Percentiles rank a stretch among this genome's conserved stretches.
phyloP scores from a whole-genome alignment of 805 yeast species.

The Spathaspora hagerdaliae region DNA sequence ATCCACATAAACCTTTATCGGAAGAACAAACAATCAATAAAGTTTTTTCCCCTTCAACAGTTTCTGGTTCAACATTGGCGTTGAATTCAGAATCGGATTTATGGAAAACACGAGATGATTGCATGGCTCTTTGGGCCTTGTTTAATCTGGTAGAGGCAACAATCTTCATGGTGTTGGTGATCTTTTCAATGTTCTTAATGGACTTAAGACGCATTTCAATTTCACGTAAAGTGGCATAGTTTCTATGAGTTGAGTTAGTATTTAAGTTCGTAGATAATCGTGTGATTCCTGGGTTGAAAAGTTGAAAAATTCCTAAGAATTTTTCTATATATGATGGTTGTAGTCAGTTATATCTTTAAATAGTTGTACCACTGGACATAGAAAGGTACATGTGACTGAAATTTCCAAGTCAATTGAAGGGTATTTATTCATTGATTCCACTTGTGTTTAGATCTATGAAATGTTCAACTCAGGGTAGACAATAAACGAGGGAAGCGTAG shows the following conservation, averaged over 20 bases:
- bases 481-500: too few relatives aligned
- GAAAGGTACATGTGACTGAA: too few relatives aligned
- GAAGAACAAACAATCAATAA: constrained; percentile 87
- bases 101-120: constrained; percentile 79
- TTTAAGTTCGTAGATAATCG: neutral
- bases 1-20: constrained; percentile 98
- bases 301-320: too few relatives aligned
- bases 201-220: constrained; percentile 97
- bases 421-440: too few relatives aligned
- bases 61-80: constrained; percentile 73
- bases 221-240: constrained; percentile 97
- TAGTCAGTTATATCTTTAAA: too few relatives aligned
- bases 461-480: too few relatives aligned
- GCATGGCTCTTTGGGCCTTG: constrained; percentile 95
- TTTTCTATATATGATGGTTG: too few relatives aligned
- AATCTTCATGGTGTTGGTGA: constrained; percentile 99
- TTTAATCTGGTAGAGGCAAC: constrained; percentile 96
- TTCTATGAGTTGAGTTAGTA: constrained; percentile 41
- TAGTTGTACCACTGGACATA: too few relatives aligned
- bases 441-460: too few relatives aligned
- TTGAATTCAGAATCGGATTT: constrained; percentile 76
- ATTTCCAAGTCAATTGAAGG: too few relatives aligned
- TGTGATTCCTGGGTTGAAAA: too few relatives aligned
- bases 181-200: constrained; percentile 97
- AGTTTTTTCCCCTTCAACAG: constrained; percentile 46